Base-by-base conservation (phyloP, 1,139 yeast genomes). In the Hemisphaericaspora xylofermentans region DNA sequence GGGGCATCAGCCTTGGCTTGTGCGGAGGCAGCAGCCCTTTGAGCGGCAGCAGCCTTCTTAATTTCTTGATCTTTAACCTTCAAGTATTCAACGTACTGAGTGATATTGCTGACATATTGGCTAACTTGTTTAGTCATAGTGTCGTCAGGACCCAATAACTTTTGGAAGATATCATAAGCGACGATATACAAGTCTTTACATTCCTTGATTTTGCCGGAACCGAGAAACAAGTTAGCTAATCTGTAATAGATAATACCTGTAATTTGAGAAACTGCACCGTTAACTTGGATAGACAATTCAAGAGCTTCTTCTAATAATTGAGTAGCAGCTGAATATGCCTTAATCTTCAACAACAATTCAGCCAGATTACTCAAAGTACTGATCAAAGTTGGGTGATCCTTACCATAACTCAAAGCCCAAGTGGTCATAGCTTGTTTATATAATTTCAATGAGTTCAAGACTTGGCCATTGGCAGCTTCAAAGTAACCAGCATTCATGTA, bases 401-500 rank as follows among this genome's bases (percentile, higher is more conserved):
- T 64, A 7, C 83, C 83, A 46, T 71, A 76, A 15, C 79, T 70
- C 10, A 71, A 52, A 25, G 64, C 56, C 83, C 91, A 81, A 43
- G 76, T 70, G 38, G 71, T 64, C 43, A 85, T 61, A 6, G 88
- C 81, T 56, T 84, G 82, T 45, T 72, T 64, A 57, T 82, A 80
- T 48, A 85, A 66, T 48, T 78, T 74, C 49, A 89, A 68, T 1
- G 94, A 78, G 47, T 84, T 84, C 28, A 70, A 66, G 35, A 78
- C 66, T 53, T 81, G 80, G 38, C 79, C 78, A 52, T 78, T 77
- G 13, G 78, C 66, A 34, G 81, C 69, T 60, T 89, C 97, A 54
- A 78, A 76, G 55, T 74, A 77, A 1, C 95, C 95, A 49, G 89
- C 68, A 63, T 88, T 88, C 55, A 83, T 73, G 58, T 85, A 78